These are phyloP conservation scores for Aspergillus ustus DNA, from an alignment of 2,329 filamentous ascomycete genomes.

Conservation along the genomic window DNA sequence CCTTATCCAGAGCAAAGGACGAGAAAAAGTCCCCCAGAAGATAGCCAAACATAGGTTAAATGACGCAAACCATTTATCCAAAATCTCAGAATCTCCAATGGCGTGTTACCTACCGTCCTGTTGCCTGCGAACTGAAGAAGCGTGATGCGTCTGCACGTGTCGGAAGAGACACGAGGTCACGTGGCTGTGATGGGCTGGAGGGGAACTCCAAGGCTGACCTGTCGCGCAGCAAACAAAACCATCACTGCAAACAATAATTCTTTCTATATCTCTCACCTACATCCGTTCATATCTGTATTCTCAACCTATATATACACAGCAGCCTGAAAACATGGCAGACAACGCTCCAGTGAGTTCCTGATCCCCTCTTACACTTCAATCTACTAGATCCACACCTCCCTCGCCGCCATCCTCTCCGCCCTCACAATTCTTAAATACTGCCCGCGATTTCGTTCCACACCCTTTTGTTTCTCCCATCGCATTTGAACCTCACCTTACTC, in stretches of 20 bases:
- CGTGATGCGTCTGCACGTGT: slow-evolving; percentile 22
- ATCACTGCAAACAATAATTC: not conserved
- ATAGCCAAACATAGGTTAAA: not conserved
- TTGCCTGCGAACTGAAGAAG: not conserved
- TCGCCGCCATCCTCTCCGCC: slow-evolving; percentile 17
- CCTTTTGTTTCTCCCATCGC: not conserved
- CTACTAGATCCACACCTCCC: not conserved
- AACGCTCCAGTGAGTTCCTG: slow-evolving; percentile 23
- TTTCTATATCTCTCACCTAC: not conserved
- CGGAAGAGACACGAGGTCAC: slow-evolving; percentile 35
- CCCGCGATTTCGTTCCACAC: slow-evolving; percentile 1
- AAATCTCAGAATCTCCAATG: not conserved
- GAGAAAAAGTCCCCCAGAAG: not conserved
- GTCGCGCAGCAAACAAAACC: not conserved
- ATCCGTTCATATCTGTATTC: not conserved
- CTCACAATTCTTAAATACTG: slow-evolving; percentile 10
- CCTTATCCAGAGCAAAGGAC: not conserved
- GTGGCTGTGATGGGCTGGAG: slow-evolving; percentile 24
- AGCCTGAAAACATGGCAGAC: slow-evolving; percentile 23
- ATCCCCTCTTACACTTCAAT: not conserved
- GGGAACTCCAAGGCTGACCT: not conserved
- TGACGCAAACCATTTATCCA: not conserved
- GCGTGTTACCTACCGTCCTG: not conserved
- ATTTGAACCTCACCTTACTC: not conserved
- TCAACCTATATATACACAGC: slow-evolving; percentile 1